A percentile compares a stretch with the other conserved stretches of the same genome.
Evolutionary conservation across 768 basidiomycete species (phyloP).

Genomic region (Boletus patriciae): DNA sequence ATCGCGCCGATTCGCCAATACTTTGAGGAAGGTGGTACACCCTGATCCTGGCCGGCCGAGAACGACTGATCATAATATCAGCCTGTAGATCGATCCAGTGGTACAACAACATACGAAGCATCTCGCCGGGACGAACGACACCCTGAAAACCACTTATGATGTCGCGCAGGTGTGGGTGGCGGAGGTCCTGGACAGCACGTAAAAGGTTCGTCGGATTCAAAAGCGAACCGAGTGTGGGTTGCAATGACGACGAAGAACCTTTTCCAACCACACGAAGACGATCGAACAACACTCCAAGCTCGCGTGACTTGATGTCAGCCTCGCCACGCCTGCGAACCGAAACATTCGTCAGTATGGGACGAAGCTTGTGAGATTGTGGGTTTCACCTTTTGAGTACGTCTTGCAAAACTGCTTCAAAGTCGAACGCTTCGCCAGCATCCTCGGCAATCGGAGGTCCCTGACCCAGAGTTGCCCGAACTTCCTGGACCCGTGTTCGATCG

Average conservation of each 20-base stretch:
- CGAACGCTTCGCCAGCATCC: slow-evolving; percentile 27
- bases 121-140: slow-evolving; percentile 60
- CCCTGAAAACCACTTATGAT: slow-evolving; percentile 57
- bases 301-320: slow-evolving; percentile 49
- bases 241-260: slow-evolving; percentile 54
- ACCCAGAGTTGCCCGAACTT: not conserved
- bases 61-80: slow-evolving; percentile 52
- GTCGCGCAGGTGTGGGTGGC: slow-evolving; percentile 61
- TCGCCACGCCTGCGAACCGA: slow-evolving; percentile 42
- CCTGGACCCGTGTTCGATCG: not conserved
- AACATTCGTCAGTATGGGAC: not conserved
- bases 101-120: slow-evolving; percentile 54
- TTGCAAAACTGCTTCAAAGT: slow-evolving; percentile 31
- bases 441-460: not conserved
- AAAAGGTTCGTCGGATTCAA: slow-evolving; percentile 53
- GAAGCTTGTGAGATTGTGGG: not conserved
- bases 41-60: slow-evolving; percentile 85
- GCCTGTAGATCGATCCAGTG: not conserved
- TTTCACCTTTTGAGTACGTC: slow-evolving; percentile 26
- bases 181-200: slow-evolving; percentile 41
- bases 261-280: slow-evolving; percentile 60
- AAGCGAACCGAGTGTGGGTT: slow-evolving; percentile 61
- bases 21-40: slow-evolving; percentile 81
- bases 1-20: slow-evolving; percentile 69
- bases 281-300: slow-evolving; percentile 62